phyloP scores from a whole-genome alignment of 805 yeast species.

The Hanseniaspora vineae region DNA sequence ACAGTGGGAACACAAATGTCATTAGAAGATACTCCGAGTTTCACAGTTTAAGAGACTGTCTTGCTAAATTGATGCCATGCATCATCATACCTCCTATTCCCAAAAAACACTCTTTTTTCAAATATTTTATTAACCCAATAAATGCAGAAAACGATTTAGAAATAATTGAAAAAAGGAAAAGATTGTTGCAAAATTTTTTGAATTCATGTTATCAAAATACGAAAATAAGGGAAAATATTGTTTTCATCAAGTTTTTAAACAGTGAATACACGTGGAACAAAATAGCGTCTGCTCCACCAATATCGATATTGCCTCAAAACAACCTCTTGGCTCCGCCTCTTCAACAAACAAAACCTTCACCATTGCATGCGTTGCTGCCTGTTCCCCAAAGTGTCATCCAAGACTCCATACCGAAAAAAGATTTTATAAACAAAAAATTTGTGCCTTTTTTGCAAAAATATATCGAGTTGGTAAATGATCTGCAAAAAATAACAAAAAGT shows the following conservation, averaged over 20 bases:
- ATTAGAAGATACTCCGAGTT: conserved; percentile 88
- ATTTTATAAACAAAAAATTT: conserved; percentile 14
- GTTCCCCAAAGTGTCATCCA: conserved; percentile 31
- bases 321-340: conserved; percentile 49
- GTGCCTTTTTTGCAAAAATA: conserved; percentile 12
- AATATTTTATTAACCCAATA: conserved; percentile 30
- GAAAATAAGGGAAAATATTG: conserved; percentile 42
- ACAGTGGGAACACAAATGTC: conserved; percentile 36
- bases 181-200: conserved; percentile 65
- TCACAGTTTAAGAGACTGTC: conserved; percentile 62
- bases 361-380: conserved; percentile 52
- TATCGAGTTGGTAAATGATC: conserved; percentile 18
- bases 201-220: conserved; percentile 55
- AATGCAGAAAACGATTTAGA: conserved; percentile 30
- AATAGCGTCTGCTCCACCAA: conserved; percentile 45
- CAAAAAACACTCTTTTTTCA: conserved; percentile 55
- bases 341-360: conserved; percentile 41
- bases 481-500: conserved; percentile 10
- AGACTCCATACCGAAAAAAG: conserved; percentile 22
- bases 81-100: conserved; percentile 89
- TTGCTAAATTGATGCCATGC: conserved; percentile 67
- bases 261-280: conserved; percentile 76
- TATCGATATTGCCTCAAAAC: conserved; percentile 38
- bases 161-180: conserved; percentile 53
- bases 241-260: conserved; percentile 68